Conservation (phyloP, 2,329 filamentous ascomycete species). For the Penicillium sp. region DNA sequence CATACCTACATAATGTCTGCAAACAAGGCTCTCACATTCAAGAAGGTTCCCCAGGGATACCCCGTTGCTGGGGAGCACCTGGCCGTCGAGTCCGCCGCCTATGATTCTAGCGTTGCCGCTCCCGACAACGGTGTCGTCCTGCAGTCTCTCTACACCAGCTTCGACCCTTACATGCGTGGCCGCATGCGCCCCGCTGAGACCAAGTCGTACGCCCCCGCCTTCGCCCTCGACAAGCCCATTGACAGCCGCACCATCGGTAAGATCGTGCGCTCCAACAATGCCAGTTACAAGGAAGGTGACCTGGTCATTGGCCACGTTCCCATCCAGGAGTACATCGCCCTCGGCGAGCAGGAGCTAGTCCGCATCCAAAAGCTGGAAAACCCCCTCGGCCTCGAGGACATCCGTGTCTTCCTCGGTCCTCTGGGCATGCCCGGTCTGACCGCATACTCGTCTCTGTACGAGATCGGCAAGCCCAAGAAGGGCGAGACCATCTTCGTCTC, state of each 20-base stretch:
- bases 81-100: conserved; percentile 61
- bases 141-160: conserved; percentile 70
- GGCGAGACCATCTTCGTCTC: conserved; percentile 81
- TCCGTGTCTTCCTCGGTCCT: conserved; percentile 66
- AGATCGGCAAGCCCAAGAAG: conserved; percentile 71
- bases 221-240: conserved; percentile 62
- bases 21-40: conserved; percentile 77
- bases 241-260: conserved; percentile 62
- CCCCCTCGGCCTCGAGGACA: conserved; percentile 51
- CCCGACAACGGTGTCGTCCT: conserved; percentile 65
- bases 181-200: conserved; percentile 65
- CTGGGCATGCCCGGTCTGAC: conserved; percentile 78
- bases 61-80: conserved; percentile 72
- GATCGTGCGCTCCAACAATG: conserved; percentile 67
- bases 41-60: conserved; percentile 62
- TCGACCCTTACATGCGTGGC: conserved; percentile 82
- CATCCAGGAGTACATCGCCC: conserved; percentile 66
- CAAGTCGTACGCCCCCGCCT: conserved; percentile 68
- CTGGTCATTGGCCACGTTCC: conserved; percentile 58
- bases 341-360: conserved; percentile 50
- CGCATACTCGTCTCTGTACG: conserved; percentile 71
- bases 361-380: conserved; percentile 62
- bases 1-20: conserved; percentile 25
- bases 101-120: conserved; percentile 59
- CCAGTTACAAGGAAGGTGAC: conserved; percentile 65